A percentile compares a stretch with the other conserved stretches of the same genome.
Conservation (phyloP, 345 rosid genomes). For the Brassica carinata region DNA sequence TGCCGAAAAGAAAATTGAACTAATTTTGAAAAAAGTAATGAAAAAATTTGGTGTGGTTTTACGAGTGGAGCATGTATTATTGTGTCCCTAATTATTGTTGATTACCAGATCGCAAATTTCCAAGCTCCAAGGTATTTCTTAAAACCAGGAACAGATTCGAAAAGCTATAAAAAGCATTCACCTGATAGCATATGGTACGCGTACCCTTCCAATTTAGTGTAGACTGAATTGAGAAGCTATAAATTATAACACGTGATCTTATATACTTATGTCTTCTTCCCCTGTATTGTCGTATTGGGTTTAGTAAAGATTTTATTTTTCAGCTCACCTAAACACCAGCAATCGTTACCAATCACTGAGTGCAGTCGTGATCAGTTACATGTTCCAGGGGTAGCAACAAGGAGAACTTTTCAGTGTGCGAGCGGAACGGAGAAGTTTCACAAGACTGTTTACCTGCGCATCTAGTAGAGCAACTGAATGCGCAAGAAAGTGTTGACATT, state of each 20-base stretch:
- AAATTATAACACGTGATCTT: conserved; percentile 2
- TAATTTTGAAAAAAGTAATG: conserved; percentile 65
- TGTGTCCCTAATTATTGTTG: conserved; percentile 42
- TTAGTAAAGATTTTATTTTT: conserved; percentile 17
- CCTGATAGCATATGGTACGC: conserved; percentile 72
- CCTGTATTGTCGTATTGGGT: conserved; percentile 16
- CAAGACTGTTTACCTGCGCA: conserved; percentile 45
- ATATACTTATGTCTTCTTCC: not conserved
- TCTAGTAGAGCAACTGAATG: conserved; percentile 42
- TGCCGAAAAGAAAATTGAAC: conserved; percentile 66
- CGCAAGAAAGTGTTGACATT: conserved; percentile 48
- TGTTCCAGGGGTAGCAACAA: conserved; percentile 47
- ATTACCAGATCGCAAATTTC: conserved; percentile 72
- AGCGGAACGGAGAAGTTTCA: conserved; percentile 44
- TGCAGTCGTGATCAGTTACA: conserved; percentile 46
- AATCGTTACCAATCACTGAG: conserved; percentile 49
- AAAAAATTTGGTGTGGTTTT: conserved; percentile 36
- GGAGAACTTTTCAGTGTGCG: conserved; percentile 46
- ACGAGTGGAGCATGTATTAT: conserved; percentile 27
- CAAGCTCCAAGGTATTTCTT: conserved; percentile 80
- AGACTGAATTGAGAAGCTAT: conserved; percentile 20
- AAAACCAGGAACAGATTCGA: conserved; percentile 62
- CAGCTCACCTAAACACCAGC: conserved; percentile 77
- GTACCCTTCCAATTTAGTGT: not conserved
- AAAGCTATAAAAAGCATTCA: too few species aligned